Base-by-base conservation (phyloP, 2,329 filamentous ascomycete species). In the Penicillium sp. region DNA sequence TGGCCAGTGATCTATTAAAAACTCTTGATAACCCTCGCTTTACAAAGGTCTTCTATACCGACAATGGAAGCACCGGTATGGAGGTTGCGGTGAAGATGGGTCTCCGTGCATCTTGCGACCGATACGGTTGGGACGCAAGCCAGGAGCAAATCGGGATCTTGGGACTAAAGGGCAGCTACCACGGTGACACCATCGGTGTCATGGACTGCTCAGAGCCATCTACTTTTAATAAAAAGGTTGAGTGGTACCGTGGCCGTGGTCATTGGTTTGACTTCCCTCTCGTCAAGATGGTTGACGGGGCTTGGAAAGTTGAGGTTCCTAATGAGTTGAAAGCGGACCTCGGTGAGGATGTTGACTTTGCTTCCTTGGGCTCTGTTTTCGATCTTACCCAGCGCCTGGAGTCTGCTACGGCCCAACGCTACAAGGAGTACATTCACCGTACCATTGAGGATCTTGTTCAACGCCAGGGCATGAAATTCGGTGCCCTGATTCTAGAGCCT, bases 61-160 rank as follows among this genome's bases (percentile, higher is more conserved):
- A 95, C 65, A 91, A 95, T 63, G 84, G 91, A 5, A 92, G 89
- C 65, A 94, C 90, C 0, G 90, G 89, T 0, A 87, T 88, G 69
- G 90, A 95, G 70, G 90, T 93, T 1, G 90, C 89, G 0, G 79
- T 92, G 41, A 95, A 95, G 69, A 95, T 95, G 91, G 90, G 82
- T 0, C 76, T 95, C 0, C 81, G 88, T 5, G 89, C 89, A 0
- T 75, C 88, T 0, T 81, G 83, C 43, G 73, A 81, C 39, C 79
- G 88, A 8, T 92, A 92, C 59, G 82, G 80, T 9, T 90, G 87
- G 86, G 76, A 80, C 38, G 75, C 81, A 16, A 77, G 75, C 13
- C 75, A 80, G 1, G 80, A 84, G 45, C 70, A 81, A 8, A 77
- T 92, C 10, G 83, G 83, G 3, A 83, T 94, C 2, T 69, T 95